Evolutionary conservation across 2,329 filamentous ascomycete genomes (phyloP).

Genomic region (Penicillium crustosum): DNA sequence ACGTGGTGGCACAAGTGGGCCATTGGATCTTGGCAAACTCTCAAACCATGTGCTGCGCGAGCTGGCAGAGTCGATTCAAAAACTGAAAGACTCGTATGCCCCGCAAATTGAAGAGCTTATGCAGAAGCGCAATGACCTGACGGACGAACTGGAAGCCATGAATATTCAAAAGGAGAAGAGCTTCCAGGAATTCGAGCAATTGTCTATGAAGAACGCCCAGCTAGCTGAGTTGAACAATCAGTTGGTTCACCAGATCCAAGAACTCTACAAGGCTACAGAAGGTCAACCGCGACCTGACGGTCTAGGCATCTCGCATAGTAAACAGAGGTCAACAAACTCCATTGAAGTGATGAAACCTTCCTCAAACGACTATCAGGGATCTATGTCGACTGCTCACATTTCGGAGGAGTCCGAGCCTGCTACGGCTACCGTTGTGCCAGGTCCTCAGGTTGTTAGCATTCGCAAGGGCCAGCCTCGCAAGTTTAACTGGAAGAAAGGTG

Average conservation of each 20-base stretch:
- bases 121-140: conserved; percentile 76
- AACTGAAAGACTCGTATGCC: conserved; percentile 76
- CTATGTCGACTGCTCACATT: conserved; percentile 55
- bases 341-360: conserved; percentile 47
- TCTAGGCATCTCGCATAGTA: conserved; percentile 60
- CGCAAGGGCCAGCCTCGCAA: conserved; percentile 92
- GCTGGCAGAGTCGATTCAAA: conserved; percentile 61
- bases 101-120: conserved; percentile 82
- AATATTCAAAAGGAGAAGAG: conserved; percentile 87
- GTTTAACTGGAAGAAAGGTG: conserved; percentile 98
- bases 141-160: conserved; percentile 81
- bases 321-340: conserved; percentile 51
- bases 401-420: conserved; percentile 65
- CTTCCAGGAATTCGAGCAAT: conserved; percentile 90
- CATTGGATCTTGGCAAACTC: conserved; percentile 73
- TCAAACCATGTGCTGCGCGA: conserved; percentile 63
- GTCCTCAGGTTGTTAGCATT: conserved; percentile 93
- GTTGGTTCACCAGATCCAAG: conserved; percentile 89
- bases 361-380: conserved; percentile 55
- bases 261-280: conserved; percentile 75
- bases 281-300: conserved; percentile 47
- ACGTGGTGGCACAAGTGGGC: conserved; percentile 72
- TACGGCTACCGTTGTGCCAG: conserved; percentile 60
- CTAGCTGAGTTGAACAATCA: conserved; percentile 94
- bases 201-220: conserved; percentile 92